phyloP scores from a whole-genome alignment of 805 yeast species.

The Nematodospora valgi region DNA sequence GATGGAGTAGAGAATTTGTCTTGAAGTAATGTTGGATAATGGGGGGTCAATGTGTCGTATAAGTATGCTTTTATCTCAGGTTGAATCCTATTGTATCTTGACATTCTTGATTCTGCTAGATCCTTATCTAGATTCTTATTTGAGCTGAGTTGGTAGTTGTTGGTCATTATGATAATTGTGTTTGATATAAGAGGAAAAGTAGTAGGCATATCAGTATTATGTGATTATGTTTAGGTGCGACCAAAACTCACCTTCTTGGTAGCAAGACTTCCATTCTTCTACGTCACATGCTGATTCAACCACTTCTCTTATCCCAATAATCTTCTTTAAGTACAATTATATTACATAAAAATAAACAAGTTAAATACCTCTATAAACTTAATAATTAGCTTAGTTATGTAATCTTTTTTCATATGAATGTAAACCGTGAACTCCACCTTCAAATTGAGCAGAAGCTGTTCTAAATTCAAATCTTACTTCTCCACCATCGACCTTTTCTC shows the following conservation, averaged over 20 bases:
- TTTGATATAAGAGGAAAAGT: too few species aligned
- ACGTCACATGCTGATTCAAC: too few species aligned
- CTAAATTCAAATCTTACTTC: constrained; percentile 91
- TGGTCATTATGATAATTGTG: too few species aligned
- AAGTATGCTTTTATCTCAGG: constrained; percentile 56
- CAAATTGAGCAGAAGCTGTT: constrained; percentile 97
- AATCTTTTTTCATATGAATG: constrained; percentile 97
- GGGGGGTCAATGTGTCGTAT: constrained; percentile 24
- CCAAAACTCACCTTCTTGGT: too few species aligned
- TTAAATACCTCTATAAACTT: background rate
- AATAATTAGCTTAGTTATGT: constrained; percentile 56
- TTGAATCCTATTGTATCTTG: constrained; percentile 46
- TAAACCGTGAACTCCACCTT: constrained; percentile 97
- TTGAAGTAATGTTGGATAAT: constrained; percentile 7
- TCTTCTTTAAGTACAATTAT: too few species aligned
- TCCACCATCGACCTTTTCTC: constrained; percentile 61
- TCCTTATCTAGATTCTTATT: constrained; percentile 57
- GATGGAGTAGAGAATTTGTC: constrained; percentile 8
- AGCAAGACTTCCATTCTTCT: too few species aligned
- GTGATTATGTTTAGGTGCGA: too few species aligned
- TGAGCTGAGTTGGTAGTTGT: background rate
- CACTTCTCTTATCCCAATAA: too few species aligned
- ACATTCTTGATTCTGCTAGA: constrained; percentile 44
- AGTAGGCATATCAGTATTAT: too few species aligned
- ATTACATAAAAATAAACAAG: background rate